phyloP scores from a whole-genome alignment of 331 rosid species.

The Dryas integrifolia region DNA sequence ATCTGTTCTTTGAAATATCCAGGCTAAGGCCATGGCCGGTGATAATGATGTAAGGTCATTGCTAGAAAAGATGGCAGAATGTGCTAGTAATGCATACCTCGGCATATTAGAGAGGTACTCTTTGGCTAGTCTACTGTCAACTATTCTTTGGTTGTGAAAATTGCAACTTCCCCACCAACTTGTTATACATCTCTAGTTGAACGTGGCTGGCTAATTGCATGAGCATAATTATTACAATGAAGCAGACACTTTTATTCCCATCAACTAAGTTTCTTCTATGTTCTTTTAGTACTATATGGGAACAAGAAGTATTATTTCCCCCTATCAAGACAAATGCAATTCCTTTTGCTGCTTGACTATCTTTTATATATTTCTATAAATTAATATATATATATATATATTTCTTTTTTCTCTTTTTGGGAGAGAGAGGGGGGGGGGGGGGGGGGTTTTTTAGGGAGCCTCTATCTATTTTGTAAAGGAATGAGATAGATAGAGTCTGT shows the following conservation, averaged over 20 bases:
- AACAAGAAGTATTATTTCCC: neutral
- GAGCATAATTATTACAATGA: neutral
- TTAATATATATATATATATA: no score
- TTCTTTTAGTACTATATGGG: neutral
- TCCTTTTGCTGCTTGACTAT: neutral
- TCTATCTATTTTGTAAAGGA: no score
- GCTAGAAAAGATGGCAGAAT: slow-evolving; percentile 88
- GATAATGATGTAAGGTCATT: slow-evolving; percentile 82
- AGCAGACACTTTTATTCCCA: neutral
- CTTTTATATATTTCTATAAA: neutral
- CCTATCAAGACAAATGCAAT: neutral
- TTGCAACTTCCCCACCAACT: neutral
- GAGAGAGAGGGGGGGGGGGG: neutral
- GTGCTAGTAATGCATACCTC: slow-evolving; percentile 90
- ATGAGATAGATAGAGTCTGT: no score
- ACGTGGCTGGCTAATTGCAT: neutral
- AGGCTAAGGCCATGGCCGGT: slow-evolving; percentile 99
- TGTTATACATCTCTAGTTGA: neutral
- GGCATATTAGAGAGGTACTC: slow-evolving; percentile 84
- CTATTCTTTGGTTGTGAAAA: neutral
- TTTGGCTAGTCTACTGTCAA: neutral
- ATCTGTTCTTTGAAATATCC: slow-evolving; percentile 20
- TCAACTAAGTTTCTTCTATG: neutral
- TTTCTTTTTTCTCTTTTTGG: neutral
- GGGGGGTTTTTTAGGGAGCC: neutral